Evolutionary conservation across 2,329 filamentous ascomycete species (phyloP).

Genomic region (Pseudocercospora fijiensis): DNA sequence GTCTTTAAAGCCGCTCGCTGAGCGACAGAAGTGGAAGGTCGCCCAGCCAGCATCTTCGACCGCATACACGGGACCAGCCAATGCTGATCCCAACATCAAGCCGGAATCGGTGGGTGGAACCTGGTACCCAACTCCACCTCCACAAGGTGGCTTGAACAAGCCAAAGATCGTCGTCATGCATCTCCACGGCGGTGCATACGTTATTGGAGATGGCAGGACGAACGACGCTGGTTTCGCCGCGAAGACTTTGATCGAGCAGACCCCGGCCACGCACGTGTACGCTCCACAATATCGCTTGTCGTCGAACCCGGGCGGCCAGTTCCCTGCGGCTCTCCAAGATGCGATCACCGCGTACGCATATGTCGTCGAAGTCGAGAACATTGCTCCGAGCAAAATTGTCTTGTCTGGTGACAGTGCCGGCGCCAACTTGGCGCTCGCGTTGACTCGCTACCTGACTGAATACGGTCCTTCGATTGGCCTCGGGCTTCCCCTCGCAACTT

Average conservation of each 20-base stretch:
- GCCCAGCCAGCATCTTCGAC: constrained; percentile 21
- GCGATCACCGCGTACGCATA: constrained; percentile 49
- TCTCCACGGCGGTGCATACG: constrained; percentile 52
- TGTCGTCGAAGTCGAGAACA: constrained; percentile 43
- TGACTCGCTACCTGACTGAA: constrained; percentile 50
- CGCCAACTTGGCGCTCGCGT: constrained; percentile 47
- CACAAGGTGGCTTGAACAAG: constrained; percentile 19
- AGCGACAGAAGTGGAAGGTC: constrained; percentile 43
- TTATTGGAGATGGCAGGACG: constrained; percentile 46
- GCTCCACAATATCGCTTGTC: constrained; percentile 52
- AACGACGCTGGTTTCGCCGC: constrained; percentile 38
- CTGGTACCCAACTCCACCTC: constrained; percentile 41
- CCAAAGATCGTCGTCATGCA: constrained; percentile 45
- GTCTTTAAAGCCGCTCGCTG: constrained; percentile 38
- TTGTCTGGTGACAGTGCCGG: constrained; percentile 54
- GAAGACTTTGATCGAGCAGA: constrained; percentile 38
- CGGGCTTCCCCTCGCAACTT: constrained; percentile 40
- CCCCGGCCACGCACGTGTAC: constrained; percentile 44
- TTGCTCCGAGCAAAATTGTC: constrained; percentile 45
- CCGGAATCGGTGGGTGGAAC: constrained; percentile 44
- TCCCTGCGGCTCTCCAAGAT: constrained; percentile 55
- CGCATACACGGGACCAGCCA: constrained; percentile 22
- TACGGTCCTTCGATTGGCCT: constrained; percentile 40
- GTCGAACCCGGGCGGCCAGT: constrained; percentile 45
- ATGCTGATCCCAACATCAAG: constrained; percentile 38